Evolutionary conservation across 2,329 filamentous ascomycete genomes (phyloP).

Genomic region (Cladosporium cucumerinum): DNA sequence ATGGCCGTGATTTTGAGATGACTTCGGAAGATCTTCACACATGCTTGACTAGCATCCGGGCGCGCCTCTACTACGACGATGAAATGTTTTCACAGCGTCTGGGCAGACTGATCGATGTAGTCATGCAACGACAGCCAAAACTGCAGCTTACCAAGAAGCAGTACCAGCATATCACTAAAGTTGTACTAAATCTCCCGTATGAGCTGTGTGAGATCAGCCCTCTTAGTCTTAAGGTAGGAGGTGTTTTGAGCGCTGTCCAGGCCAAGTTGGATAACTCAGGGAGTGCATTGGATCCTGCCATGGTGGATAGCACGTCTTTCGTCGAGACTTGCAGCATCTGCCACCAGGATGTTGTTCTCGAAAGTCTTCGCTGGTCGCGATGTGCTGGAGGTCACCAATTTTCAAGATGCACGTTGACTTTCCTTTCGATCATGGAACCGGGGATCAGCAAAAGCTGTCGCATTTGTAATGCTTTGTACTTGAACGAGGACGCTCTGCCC

Average conservation of each 20-base stretch:
- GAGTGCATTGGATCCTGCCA: constrained; percentile 4
- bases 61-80: not conserved
- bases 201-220: not conserved
- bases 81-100: constrained; percentile 7
- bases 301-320: constrained; percentile 16
- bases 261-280: not conserved
- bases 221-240: not conserved
- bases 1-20: not conserved
- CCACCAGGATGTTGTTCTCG: constrained; percentile 45
- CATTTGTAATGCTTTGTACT: constrained; percentile 49
- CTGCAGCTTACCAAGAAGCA: constrained; percentile 4
- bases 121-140: not conserved
- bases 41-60: not conserved
- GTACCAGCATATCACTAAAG: not conserved
- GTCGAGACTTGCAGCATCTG: constrained; percentile 55
- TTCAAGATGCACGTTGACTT: constrained; percentile 53
- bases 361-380: constrained; percentile 44
- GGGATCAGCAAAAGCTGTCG: constrained; percentile 53
- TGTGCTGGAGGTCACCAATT: constrained; percentile 54
- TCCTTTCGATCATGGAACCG: constrained; percentile 54
- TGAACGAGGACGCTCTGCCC: constrained; percentile 41
- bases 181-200: not conserved
- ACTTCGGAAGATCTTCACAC: not conserved
- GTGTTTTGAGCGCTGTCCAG: not conserved
- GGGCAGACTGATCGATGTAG: not conserved